phyloP scores from a whole-genome alignment of 1,139 yeast genomes.

The Saccharomycopsis crataegensis region DNA sequence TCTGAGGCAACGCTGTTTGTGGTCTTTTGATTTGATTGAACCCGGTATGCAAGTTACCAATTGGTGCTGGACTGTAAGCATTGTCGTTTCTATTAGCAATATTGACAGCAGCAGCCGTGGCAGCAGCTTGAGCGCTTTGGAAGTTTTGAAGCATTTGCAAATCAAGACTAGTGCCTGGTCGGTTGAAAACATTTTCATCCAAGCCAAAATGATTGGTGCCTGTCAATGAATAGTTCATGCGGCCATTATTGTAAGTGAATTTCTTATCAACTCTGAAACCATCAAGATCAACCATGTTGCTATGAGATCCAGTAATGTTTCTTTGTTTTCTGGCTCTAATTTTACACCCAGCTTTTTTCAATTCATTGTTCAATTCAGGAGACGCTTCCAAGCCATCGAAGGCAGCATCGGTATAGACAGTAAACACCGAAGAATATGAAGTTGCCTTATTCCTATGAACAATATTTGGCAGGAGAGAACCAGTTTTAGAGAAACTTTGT shows the following conservation, averaged over 20 bases:
- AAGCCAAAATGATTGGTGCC: constrained; percentile 18
- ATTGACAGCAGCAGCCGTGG: constrained; percentile 8
- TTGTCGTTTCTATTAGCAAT: constrained; percentile 15
- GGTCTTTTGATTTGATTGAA: constrained; percentile 19
- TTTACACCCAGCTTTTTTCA: constrained; percentile 30
- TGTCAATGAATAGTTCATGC: constrained; percentile 3
- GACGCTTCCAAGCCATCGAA: constrained; percentile 31
- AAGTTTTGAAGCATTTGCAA: constrained; percentile 14
- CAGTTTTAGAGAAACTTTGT: constrained; percentile 9
- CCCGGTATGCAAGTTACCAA: not conserved
- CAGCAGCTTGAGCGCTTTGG: constrained; percentile 13
- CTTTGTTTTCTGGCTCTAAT: constrained; percentile 29
- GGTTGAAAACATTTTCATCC: constrained; percentile 11
- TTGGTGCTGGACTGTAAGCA: not conserved
- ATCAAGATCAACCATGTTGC: constrained; percentile 9
- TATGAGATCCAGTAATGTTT: not conserved
- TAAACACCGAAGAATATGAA: constrained; percentile 21
- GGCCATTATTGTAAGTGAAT: constrained; percentile 11
- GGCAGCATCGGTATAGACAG: constrained; percentile 31
- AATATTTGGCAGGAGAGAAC: constrained; percentile 9
- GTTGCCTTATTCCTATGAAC: constrained; percentile 17
- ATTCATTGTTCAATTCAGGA: constrained; percentile 29
- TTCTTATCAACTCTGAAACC: constrained; percentile 14
- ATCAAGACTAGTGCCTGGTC: constrained; percentile 17
- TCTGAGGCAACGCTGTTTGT: constrained; percentile 20